These are phyloP conservation scores for Hymenoscyphus infarciens DNA, from an alignment of 2,329 filamentous ascomycete genomes.

Conservation along the genomic window DNA sequence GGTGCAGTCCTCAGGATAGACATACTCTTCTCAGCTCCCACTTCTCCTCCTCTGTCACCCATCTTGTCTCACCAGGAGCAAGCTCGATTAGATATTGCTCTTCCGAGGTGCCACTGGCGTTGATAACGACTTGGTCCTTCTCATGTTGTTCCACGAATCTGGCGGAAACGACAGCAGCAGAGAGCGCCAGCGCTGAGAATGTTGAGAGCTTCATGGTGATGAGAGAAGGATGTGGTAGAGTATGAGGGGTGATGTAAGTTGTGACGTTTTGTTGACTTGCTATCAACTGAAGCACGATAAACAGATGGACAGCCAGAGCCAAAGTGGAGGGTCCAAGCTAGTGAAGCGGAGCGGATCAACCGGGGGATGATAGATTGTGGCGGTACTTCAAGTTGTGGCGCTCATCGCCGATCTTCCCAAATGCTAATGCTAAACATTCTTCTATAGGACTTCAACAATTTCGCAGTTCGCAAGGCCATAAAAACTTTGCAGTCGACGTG, in stretches of 20 bases:
- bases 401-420: too few species aligned
- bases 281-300: background rate
- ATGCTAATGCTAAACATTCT: too few species aligned
- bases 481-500: too few species aligned
- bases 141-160: slow-evolving; percentile 55
- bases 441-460: too few species aligned
- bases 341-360: background rate
- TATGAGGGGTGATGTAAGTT: background rate
- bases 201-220: slow-evolving; percentile 49
- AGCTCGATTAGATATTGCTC: slow-evolving; percentile 77
- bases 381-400: too few species aligned
- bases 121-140: slow-evolving; percentile 48
- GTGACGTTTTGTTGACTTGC: background rate
- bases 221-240: background rate
- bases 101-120: slow-evolving; percentile 33
- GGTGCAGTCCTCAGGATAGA: slow-evolving; percentile 13
- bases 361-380: background rate
- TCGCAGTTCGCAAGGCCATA: too few species aligned
- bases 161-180: slow-evolving; percentile 50
- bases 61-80: slow-evolving; percentile 74
- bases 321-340: background rate
- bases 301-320: background rate
- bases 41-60: slow-evolving; percentile 93
- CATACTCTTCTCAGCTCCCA: slow-evolving; percentile 82
- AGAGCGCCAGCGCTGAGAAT: slow-evolving; percentile 49